Evolutionary conservation across 1,284 basidiomycete species (phyloP).

Genomic region (Cystobasidium slooffiae): DNA sequence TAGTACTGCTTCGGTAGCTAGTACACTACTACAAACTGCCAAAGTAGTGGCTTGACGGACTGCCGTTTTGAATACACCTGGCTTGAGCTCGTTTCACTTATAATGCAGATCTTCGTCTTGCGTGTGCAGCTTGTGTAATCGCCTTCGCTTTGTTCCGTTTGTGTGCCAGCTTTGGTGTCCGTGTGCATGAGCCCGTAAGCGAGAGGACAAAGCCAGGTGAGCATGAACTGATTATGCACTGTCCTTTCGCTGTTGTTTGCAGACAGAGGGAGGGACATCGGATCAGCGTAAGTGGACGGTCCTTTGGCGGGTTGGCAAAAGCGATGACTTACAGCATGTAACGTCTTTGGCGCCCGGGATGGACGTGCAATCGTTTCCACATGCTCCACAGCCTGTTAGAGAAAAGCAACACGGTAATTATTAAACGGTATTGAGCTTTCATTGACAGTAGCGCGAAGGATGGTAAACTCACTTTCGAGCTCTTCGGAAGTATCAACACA

Average conservation of each 20-base stretch:
- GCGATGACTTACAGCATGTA: constrained; percentile 10
- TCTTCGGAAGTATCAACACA: constrained; percentile 22
- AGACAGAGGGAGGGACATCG: not conserved
- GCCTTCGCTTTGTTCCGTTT: not conserved
- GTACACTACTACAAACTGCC: too few species aligned
- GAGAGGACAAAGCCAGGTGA: not conserved
- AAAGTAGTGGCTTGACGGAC: too few species aligned
- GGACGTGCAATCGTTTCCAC: constrained; percentile 18
- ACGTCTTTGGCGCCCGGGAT: constrained; percentile 6
- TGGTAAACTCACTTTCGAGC: constrained; percentile 6
- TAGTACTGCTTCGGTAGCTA: too few species aligned
- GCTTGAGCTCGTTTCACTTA: too few species aligned
- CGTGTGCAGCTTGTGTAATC: not conserved
- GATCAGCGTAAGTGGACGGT: too few species aligned
- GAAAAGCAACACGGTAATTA: not conserved
- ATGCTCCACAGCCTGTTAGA: constrained; percentile 16
- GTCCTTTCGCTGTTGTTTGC: not conserved
- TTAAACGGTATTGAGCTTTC: too few species aligned
- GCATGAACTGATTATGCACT: not conserved
- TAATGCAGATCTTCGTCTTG: not conserved
- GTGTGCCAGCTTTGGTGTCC: not conserved
- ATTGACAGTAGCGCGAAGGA: not conserved
- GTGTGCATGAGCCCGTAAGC: not conserved
- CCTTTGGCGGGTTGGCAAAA: not conserved
- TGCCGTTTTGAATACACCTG: too few species aligned